These are phyloP conservation scores for Cytidiella melzeri DNA, from an alignment of 768 basidiomycete species.

Conservation along the genomic window DNA sequence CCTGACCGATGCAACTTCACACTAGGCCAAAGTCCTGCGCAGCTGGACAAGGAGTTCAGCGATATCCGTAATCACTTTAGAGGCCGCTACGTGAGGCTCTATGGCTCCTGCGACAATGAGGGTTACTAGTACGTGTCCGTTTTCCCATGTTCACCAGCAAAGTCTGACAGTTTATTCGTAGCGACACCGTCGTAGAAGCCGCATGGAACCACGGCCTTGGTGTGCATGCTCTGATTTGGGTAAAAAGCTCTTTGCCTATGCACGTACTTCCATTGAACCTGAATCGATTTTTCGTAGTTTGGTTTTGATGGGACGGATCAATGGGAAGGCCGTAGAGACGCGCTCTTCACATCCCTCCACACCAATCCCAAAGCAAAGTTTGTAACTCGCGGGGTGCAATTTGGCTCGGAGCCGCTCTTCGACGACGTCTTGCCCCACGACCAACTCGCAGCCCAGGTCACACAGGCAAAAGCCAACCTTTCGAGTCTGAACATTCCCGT, in stretches of 20 bases:
- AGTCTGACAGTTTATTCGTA: constrained; percentile 16
- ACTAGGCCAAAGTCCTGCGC: constrained; percentile 48
- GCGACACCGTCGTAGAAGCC: constrained; percentile 56
- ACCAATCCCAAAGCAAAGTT: constrained; percentile 59
- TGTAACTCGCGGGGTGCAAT: constrained; percentile 60
- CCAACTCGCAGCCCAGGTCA: constrained; percentile 47
- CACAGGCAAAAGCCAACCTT: constrained; percentile 41
- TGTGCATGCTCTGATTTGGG: constrained; percentile 70
- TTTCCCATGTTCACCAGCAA: not conserved
- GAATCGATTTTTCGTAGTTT: constrained; percentile 21
- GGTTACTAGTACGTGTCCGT: constrained; percentile 32
- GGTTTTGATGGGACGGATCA: constrained; percentile 34
- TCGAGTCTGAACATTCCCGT: constrained; percentile 54
- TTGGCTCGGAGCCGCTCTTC: constrained; percentile 66
- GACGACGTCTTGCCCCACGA: constrained; percentile 47
- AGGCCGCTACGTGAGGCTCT: constrained; percentile 55
- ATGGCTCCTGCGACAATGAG: constrained; percentile 32
- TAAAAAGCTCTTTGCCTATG: constrained; percentile 21
- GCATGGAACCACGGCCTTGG: constrained; percentile 62
- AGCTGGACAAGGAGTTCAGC: constrained; percentile 48
- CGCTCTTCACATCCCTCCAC: constrained; percentile 44
- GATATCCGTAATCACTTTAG: constrained; percentile 52
- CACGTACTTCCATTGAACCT: too few relatives aligned
- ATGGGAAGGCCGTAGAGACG: constrained; percentile 51
- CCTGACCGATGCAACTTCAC: not conserved